Conservation (phyloP, 257 asterid genomes). For the Capsicum baccatum region DNA sequence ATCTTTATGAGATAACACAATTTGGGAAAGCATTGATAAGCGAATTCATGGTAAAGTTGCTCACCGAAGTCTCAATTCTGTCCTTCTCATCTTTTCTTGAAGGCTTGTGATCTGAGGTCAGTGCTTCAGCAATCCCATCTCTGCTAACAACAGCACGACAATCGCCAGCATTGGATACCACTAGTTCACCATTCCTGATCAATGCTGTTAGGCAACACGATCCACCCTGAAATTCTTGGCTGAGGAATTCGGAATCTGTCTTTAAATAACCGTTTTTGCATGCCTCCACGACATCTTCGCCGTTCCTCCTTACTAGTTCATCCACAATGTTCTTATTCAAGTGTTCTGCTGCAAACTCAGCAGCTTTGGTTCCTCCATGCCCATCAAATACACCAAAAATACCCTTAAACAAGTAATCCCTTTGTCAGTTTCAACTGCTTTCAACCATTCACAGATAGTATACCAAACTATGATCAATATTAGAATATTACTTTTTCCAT, state of each 20-base stretch:
- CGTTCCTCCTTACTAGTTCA: constrained; percentile 48
- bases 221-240: constrained; percentile 65
- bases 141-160: constrained; percentile 84
- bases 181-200: constrained; percentile 54
- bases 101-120: constrained; percentile 86
- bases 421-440: not conserved
- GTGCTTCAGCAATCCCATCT: constrained; percentile 72
- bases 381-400: constrained; percentile 80
- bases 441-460: not conserved
- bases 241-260: constrained; percentile 69
- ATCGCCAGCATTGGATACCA: constrained; percentile 87
- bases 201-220: constrained; percentile 84
- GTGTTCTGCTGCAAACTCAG: constrained; percentile 68
- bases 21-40: too few relatives aligned
- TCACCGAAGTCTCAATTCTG: constrained; percentile 70
- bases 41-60: constrained; percentile 26
- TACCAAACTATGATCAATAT: not conserved
- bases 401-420: constrained; percentile 46
- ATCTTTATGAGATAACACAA: too few relatives aligned
- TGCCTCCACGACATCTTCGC: constrained; percentile 45
- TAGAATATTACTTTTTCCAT: not conserved
- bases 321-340: constrained; percentile 54
- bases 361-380: constrained; percentile 83
- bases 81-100: constrained; percentile 70
- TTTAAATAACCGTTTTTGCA: constrained; percentile 64